Conservation (phyloP, 306 rosid genomes). For the Castanea mollissima region DNA sequence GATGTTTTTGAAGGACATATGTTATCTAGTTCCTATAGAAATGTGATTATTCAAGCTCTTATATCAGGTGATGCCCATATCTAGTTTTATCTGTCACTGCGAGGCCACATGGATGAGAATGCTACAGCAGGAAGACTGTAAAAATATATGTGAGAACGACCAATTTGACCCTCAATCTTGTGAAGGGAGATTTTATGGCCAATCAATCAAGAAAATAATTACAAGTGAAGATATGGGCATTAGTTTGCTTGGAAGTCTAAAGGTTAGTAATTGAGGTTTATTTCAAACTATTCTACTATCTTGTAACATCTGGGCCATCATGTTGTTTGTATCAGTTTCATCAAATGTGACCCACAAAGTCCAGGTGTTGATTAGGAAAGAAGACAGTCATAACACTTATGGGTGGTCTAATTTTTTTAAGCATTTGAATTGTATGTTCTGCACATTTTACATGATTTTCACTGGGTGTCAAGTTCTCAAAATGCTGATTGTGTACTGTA, state of each 20-base stretch:
- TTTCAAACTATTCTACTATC: conserved; percentile 18
- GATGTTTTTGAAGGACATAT: not conserved
- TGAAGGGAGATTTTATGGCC: conserved; percentile 43
- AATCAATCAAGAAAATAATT: conserved; percentile 50
- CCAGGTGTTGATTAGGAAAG: not conserved
- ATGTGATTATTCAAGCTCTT: conserved; percentile 4
- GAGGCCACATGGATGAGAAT: conserved; percentile 41
- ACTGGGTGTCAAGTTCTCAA: not conserved
- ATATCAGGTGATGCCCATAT: conserved; percentile 65
- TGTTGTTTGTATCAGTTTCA: conserved; percentile 4
- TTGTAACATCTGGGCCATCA: conserved; percentile 19
- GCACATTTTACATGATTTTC: not conserved
- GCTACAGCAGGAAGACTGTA: conserved; percentile 28
- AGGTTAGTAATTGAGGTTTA: conserved; percentile 45
- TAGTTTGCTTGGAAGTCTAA: conserved; percentile 66
- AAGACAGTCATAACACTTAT: not conserved
- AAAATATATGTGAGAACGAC: conserved; percentile 32
- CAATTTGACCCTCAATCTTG: conserved; percentile 32
- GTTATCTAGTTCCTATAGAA: not conserved
- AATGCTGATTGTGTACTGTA: not conserved
- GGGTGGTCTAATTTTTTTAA: not conserved
- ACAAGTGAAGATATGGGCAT: conserved; percentile 63
- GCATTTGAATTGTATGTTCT: not conserved
- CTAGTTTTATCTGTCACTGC: conserved; percentile 46
- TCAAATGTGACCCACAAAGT: not conserved